A percentile compares a stretch with the other conserved stretches of the same genome.
Evolutionary conservation across 1,139 yeast species (phyloP).

Genomic region (Yamadazyma oceani): DNA sequence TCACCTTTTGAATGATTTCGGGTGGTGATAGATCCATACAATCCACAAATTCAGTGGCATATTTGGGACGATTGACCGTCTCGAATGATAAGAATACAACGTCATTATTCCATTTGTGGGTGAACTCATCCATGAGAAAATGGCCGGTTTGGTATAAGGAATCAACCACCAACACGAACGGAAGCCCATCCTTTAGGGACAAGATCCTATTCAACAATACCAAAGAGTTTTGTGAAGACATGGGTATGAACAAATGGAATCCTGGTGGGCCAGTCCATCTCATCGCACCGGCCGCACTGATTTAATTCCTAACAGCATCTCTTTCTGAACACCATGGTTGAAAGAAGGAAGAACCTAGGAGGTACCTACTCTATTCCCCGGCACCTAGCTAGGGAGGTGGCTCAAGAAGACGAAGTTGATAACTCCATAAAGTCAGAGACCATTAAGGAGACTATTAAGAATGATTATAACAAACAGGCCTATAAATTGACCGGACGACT

Average conservation of each 20-base stretch:
- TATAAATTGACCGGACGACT: slow-evolving; percentile 10
- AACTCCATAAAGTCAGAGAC: slow-evolving; percentile 20
- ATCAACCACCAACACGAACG: slow-evolving; percentile 69
- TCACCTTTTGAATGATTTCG: slow-evolving; percentile 26
- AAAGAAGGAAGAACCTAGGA: slow-evolving; percentile 20
- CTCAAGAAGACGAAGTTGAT: slow-evolving; percentile 24
- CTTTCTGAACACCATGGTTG: too few species aligned
- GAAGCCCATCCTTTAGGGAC: slow-evolving; percentile 68
- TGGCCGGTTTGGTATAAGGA: slow-evolving; percentile 67
- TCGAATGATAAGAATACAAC: slow-evolving; percentile 61
- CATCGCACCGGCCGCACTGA: too few species aligned
- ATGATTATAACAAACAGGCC: slow-evolving; percentile 12
- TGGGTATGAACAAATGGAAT: slow-evolving; percentile 10
- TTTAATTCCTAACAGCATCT: too few species aligned
- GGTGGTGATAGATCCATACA: slow-evolving; percentile 30
- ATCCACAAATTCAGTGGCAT: slow-evolving; percentile 51
- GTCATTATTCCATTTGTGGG: slow-evolving; percentile 26
- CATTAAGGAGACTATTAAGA: slow-evolving; percentile 21
- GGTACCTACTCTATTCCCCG: slow-evolving; percentile 37
- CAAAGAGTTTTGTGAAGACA: slow-evolving; percentile 53
- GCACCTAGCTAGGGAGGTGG: slow-evolving; percentile 25
- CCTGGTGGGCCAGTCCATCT: too few species aligned
- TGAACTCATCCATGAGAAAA: slow-evolving; percentile 56
- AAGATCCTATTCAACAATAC: slow-evolving; percentile 64
- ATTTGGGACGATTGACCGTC: slow-evolving; percentile 51